These are phyloP conservation scores for Mortierella sp. DNA, from an alignment of 371 early-diverging fungal genomes.

Conservation along the genomic window DNA sequence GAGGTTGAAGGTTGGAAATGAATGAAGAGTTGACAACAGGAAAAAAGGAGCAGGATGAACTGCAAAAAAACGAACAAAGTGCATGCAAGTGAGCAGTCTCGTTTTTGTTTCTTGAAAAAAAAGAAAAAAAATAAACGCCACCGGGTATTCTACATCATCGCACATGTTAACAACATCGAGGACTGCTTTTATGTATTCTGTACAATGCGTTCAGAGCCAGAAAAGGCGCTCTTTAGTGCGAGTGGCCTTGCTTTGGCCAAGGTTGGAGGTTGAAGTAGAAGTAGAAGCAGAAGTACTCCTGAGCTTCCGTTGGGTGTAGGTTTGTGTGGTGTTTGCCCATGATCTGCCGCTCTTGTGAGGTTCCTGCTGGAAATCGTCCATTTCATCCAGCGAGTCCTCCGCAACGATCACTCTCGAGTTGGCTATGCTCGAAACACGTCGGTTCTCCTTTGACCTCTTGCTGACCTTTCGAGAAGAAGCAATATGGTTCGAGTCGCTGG, in stretches of 20 bases:
- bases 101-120: conserved; percentile 6
- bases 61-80: not conserved
- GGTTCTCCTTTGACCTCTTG: not conserved
- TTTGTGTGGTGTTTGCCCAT: not conserved
- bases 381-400: not conserved
- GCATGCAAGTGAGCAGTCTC: conserved; percentile 3
- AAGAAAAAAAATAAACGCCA: conserved; percentile 1
- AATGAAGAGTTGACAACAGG: not conserved
- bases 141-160: not conserved
- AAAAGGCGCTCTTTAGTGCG: not conserved
- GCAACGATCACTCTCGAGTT: not conserved
- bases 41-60: not conserved
- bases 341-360: not conserved
- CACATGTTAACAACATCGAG: not conserved
- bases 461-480: not conserved
- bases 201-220: not conserved
- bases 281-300: not conserved
- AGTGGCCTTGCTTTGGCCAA: not conserved
- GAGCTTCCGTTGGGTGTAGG: not conserved
- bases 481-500: not conserved
- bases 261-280: not conserved
- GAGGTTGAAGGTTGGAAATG: not conserved
- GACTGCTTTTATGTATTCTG: not conserved
- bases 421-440: not conserved
- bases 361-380: not conserved